Evolutionary conservation across 129 eudicot species (phyloP), one percentile per base, ranked within the genome.

Genomic region (Erigeron canadensis): DNA sequence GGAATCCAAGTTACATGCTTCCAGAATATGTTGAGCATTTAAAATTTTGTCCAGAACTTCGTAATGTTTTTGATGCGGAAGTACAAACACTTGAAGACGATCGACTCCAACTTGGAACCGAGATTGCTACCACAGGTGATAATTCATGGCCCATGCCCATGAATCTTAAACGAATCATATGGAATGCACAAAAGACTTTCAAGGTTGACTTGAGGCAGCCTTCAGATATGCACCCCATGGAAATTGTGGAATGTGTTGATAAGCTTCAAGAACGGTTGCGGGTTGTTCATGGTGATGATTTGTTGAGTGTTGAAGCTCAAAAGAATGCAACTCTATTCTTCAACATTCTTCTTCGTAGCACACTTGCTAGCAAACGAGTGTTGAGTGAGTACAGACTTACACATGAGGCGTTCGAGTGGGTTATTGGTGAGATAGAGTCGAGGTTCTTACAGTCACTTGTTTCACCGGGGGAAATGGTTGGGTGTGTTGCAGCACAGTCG

Each of bases 391-490:
- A 85, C 61, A 79, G 86, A 65, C 88, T 94, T 42, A 88, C 89
- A 0, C 81, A 87, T 39, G 96, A 89, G 80, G 98, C 98, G 0
- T 94, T 94, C 81, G 93, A 84, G 7, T 94, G 96, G 98, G 98
- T 94, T 54, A 82, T 89, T 60, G 98, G 96, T 45, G 98, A 94
- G 84, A 87, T 89, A 42, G 98, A 94, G 69, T 89, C 98, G 7
- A 87, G 93, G 41, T 94, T 94, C 71, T 70, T 94, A 65, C 98
- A 94, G 79, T 94, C 96, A 5, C 90, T 94, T 56, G 98, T 94
- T 38, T 95, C 98, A 16, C 93, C 96, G 7, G 98, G 98, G 22
- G 98, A 93, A 79, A 94, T 94, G 98, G 89, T 94, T 58, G 98
- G 98, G 11, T 89, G 96, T 83, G 96, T 94, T 78, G 98, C 97